Evolutionary conservation across 2,329 filamentous ascomycete genomes (phyloP), one percentile per base, ranked within the genome.

Genomic region (Xylaria sp.): DNA sequence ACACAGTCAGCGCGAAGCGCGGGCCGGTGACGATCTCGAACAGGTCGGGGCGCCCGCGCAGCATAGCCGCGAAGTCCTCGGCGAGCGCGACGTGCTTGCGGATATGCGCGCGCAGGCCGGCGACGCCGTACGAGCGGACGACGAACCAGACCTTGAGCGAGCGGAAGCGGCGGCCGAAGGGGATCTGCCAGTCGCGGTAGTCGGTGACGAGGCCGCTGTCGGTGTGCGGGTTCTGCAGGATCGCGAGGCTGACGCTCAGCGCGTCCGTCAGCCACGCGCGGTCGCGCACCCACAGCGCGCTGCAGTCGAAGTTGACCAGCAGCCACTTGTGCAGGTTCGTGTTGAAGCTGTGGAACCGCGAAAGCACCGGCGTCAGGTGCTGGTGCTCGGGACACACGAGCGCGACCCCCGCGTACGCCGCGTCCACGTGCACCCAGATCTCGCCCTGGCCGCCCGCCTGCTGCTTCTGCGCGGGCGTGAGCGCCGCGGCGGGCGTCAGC

Each of bases 271-370:
- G 85, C 77, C 93, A 88, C 56, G 81, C 79, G 15, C 93, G 86
- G 70, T 88, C 84, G 65, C 89, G 88, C 49, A 97, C 87, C 78
- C 87, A 98, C 46, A 97, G 83, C 67, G 90, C 90, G 56, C 90
- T 92, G 70, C 82, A 85, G 75, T 98, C 94, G 71, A 97, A 97
- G 77, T 96, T 97, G 59, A 92, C 93, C 17, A 97, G 87, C 48
- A 97, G 83, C 94, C 94, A 97, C 80, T 98, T 98, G 83, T 97
- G 93, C 85, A 97, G 90, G 81, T 97, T 98, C 80, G 94, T 87
- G 77, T 97, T 89, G 83, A 96, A 97, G 66, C 89, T 93, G 80
- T 97, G 91, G 73, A 96, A 93, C 21, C 81, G 78, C 1, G 81
- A 78, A 52, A 94, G 83, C 8, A 86, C 78, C 21, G 80, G 72